Base-by-base conservation (phyloP, 2,329 filamentous ascomycete species). In the Penicillium sp. region DNA sequence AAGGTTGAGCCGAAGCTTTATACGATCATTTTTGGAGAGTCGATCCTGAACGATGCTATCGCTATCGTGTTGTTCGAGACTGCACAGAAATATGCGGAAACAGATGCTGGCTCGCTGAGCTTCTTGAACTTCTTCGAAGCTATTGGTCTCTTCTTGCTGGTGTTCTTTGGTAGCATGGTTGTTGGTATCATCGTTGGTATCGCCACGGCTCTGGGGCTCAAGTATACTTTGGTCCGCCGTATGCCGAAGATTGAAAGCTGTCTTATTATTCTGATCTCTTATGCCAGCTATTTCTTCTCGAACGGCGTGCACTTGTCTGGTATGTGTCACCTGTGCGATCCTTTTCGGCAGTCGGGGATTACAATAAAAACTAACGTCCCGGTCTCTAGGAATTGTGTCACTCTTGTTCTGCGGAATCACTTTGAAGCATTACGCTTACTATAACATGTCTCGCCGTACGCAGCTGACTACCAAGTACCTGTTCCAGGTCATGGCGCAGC, bases 11-110 rank as follows among this genome's bases (percentile, higher is more conserved):
- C 95, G 3, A 98, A 98, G 77, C 84, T 99, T 19, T 99, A 99
- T 78, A 99, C 95, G 29, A 88, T 99, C 73, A 99, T 99, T 65
- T 99, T 99, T 74, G 95, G 95, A 72, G 95, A 99, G 78, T 96
- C 93, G 8, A 98, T 99, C 59, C 80, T 99, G 55, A 99, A 99
- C 74, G 95, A 99, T 79, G 95, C 95, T 45, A 93, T 99, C 70
- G 95, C 95, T 63, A 99, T 99, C 74, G 95, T 99, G 70, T 86
- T 99, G 65, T 99, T 99, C 77, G 93, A 99, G 79, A 97, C 95
- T 5, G 95, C 95, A 11, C 93, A 97, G 73, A 90, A 90, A 73
- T 96, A 97, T 75, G 92, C 88, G 61, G 90, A 89, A 26, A 84
- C 86, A 29, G 84, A 84, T n/a, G 82, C 78, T 13, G 85, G 84